These are phyloP conservation scores for Nasturtium officinale DNA, from an alignment of 345 rosid genomes.

Conservation along the genomic window DNA sequence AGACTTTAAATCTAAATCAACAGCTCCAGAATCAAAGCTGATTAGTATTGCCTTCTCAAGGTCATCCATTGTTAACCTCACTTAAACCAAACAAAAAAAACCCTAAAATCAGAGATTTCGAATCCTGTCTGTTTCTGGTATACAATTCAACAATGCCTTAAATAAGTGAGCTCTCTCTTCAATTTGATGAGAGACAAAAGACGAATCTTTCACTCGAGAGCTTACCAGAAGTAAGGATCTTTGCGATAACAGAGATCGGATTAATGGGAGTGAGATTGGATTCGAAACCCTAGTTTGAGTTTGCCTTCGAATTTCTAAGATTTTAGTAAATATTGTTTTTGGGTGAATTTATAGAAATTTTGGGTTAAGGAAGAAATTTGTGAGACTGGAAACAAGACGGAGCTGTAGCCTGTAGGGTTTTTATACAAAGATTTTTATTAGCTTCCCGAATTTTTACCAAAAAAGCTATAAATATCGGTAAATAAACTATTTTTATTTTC, in stretches of 20 bases:
- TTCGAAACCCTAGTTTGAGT: conserved; percentile 31
- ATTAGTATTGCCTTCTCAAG: conserved; percentile 79
- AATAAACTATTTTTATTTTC: not conserved
- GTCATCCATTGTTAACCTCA: conserved; percentile 65
- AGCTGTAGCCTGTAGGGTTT: conserved; percentile 18
- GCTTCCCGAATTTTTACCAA: not conserved
- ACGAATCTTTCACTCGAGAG: conserved; percentile 9
- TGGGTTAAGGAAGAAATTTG: not conserved
- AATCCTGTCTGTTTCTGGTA: conserved; percentile 9
- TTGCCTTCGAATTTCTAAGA: conserved; percentile 10
- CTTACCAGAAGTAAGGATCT: conserved; percentile 34
- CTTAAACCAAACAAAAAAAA: not conserved
- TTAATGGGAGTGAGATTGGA: not conserved
- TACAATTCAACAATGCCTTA: conserved; percentile 31
- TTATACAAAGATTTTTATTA: not conserved
- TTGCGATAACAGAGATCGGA: conserved; percentile 16
- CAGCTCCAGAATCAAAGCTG: conserved; percentile 72
- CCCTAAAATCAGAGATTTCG: conserved; percentile 34
- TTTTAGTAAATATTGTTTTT: not conserved
- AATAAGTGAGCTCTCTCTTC: conserved; percentile 18
- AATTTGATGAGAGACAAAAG: conserved; percentile 8
- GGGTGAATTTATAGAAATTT: conserved; percentile 8
- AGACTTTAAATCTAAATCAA: conserved; percentile 59
- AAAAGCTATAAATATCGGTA: not conserved
- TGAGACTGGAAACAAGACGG: conserved; percentile 20